Evolutionary conservation across 2,329 filamentous ascomycete genomes (phyloP).

Genomic region (Colletotrichum sp.): DNA sequence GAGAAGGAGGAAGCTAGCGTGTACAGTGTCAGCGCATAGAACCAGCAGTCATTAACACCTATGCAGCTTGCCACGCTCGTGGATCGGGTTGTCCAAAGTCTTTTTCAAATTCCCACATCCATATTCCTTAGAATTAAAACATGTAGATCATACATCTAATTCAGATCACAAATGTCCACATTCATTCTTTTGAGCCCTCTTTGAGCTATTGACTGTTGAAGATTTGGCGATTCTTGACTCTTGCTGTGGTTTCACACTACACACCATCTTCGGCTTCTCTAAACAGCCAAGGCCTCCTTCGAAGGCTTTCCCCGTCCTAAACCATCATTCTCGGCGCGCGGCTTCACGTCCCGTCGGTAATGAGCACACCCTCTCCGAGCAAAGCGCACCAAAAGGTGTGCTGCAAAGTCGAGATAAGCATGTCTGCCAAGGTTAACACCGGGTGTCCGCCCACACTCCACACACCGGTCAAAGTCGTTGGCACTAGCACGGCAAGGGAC

Average conservation of each 20-base stretch:
- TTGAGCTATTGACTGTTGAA: too few relatives aligned
- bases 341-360: not conserved
- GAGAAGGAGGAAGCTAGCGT: slow-evolving; percentile 31
- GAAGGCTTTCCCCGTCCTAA: not conserved
- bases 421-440: not conserved
- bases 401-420: not conserved
- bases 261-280: not conserved
- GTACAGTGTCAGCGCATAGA: not conserved
- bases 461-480: not conserved
- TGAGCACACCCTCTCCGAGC: not conserved
- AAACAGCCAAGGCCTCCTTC: not conserved
- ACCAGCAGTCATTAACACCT: not conserved
- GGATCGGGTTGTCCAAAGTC: not conserved
- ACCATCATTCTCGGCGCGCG: not conserved
- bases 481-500: not conserved
- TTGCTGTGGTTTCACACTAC: not conserved
- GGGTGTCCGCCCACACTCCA: not conserved
- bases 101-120: not conserved
- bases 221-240: too few relatives aligned
- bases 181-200: too few relatives aligned
- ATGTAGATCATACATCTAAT: not conserved
- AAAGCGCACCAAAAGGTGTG: not conserved
- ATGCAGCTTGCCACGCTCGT: not conserved
- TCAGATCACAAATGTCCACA: not conserved
- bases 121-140: not conserved